Conservation (phyloP, 225 moss, liverwort and hornwort species). For the Straminergon stramineum region DNA sequence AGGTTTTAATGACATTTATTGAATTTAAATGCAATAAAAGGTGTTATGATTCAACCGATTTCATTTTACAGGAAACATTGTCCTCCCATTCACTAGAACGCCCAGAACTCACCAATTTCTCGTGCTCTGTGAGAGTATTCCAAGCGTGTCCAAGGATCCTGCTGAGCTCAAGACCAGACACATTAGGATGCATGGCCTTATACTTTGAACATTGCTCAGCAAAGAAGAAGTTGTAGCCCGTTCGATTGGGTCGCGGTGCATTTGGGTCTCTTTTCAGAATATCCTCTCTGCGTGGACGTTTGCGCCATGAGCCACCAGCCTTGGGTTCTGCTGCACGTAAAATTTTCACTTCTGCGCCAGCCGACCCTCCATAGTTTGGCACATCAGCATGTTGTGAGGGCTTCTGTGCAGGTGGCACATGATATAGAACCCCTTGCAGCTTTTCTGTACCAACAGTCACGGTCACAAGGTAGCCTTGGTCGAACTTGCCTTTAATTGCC, state of each 20-base stretch:
- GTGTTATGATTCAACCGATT: neutral
- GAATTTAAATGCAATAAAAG: neutral
- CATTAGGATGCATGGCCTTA: slow-evolving; percentile 55
- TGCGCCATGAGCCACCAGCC: slow-evolving; percentile 40
- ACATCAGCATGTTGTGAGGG: slow-evolving; percentile 43
- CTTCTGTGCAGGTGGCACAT: slow-evolving; percentile 37
- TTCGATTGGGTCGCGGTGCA: slow-evolving; percentile 83
- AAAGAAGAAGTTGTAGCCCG: slow-evolving; percentile 95
- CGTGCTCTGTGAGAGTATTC: slow-evolving; percentile 66
- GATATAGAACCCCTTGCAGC: slow-evolving; percentile 67
- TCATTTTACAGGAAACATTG: neutral
- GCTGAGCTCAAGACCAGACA: slow-evolving; percentile 64
- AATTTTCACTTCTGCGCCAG: slow-evolving; percentile 22
- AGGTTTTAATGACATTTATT: neutral
- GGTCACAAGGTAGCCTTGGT: slow-evolving; percentile 82
- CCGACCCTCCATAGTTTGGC: slow-evolving; percentile 17
- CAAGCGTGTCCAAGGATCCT: slow-evolving; percentile 83
- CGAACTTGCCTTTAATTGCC: slow-evolving; percentile 65
- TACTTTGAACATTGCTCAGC: slow-evolving; percentile 64
- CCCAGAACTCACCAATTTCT: slow-evolving; percentile 57
- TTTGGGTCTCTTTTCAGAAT: slow-evolving; percentile 81
- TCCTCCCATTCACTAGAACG: neutral
- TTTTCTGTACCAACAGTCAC: slow-evolving; percentile 72
- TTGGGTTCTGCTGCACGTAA: slow-evolving; percentile 10
- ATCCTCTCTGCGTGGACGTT: slow-evolving; percentile 76